Conservation (phyloP, 352 stramenopile species). For the Pythium vanterpoolii region DNA sequence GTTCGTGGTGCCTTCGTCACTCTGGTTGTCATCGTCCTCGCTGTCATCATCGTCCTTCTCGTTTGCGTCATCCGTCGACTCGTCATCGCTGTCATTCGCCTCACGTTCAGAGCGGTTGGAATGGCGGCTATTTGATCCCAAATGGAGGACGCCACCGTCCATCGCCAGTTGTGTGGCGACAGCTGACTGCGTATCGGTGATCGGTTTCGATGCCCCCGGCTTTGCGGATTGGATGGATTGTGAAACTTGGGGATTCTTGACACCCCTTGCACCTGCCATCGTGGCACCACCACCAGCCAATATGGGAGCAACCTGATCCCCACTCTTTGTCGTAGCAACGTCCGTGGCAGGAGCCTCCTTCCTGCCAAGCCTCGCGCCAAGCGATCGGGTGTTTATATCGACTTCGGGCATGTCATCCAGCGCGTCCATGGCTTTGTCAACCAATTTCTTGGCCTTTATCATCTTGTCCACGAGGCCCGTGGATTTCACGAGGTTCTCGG, state of each 20-base stretch:
- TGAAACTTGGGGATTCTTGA: neutral
- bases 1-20: slow-evolving; percentile 13
- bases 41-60: slow-evolving; percentile 15
- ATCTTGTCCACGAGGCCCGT: slow-evolving; percentile 25
- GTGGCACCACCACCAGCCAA: neutral
- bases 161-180: neutral
- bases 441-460: slow-evolving; percentile 15
- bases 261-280: neutral
- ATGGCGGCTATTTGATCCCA: slow-evolving; percentile 1
- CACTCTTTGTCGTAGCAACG: neutral
- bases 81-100: slow-evolving; percentile 16
- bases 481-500: slow-evolving; percentile 28
- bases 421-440: slow-evolving; percentile 11
- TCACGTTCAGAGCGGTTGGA: slow-evolving; percentile 9
- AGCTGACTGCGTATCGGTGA: neutral
- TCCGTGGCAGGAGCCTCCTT: neutral
- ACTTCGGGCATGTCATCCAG: slow-evolving; percentile 13
- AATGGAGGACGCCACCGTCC: neutral
- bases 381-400: slow-evolving; percentile 12
- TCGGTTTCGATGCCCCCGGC: neutral
- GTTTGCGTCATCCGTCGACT: slow-evolving; percentile 3
- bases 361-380: neutral
- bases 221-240: neutral
- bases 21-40: slow-evolving; percentile 22
- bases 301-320: neutral